These are phyloP conservation scores for Paraurostyla sp. DNA, from an alignment of 73 alveolate species.

Conservation along the genomic window DNA sequence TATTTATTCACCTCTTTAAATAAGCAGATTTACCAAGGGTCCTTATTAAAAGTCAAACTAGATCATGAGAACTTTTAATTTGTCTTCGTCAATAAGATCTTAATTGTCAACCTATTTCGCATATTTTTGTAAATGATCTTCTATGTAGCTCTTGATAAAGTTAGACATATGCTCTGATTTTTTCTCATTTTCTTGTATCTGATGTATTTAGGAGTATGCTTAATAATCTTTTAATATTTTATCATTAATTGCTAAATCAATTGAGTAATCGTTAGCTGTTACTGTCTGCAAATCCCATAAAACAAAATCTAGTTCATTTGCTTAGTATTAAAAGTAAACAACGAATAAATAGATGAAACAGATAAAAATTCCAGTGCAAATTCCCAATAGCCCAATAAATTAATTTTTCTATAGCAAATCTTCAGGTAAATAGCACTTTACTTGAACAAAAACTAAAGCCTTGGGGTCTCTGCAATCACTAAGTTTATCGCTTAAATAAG, in stretches of 20 bases:
- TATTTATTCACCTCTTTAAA: conserved; percentile 15
- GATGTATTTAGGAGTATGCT: not conserved
- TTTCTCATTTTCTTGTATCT: not conserved
- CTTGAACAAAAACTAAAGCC: not conserved
- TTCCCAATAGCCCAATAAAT: conserved; percentile 13
- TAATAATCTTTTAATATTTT: not conserved
- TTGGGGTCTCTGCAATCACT: not conserved
- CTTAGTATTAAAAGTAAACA: conserved; percentile 15
- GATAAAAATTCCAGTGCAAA: conserved; percentile 45
- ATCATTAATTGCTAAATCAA: conserved; percentile 21
- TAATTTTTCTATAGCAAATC: not conserved
- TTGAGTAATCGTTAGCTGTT: conserved; percentile 66
- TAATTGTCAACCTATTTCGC: not conserved
- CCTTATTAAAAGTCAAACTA: conserved; percentile 18
- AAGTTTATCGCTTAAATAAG: not conserved
- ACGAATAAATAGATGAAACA: conserved; percentile 39
- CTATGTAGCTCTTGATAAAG: not conserved
- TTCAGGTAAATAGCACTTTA: not conserved
- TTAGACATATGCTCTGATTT: not conserved
- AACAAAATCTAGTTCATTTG: conserved; percentile 35
- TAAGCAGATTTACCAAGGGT: not conserved
- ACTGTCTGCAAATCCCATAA: conserved; percentile 69
- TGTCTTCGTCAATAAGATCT: not conserved
- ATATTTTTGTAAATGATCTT: not conserved
- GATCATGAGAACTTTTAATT: conserved; percentile 19